Evolutionary conservation across 2,329 filamentous ascomycete genomes (phyloP).

Genomic region (Macroventuria anomochaeta): DNA sequence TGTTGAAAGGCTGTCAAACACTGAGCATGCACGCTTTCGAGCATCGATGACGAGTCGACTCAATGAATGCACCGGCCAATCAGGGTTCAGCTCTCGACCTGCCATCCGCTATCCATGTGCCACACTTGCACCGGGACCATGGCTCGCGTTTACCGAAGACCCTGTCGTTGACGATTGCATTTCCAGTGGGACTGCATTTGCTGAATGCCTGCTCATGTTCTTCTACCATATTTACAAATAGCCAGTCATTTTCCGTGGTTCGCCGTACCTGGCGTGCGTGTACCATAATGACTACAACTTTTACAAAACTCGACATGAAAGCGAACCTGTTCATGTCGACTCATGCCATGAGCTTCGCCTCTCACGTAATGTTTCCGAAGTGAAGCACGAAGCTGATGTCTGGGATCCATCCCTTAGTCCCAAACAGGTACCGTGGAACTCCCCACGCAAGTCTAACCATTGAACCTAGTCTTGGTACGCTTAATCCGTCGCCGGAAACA

Average conservation of each 20-base stretch:
- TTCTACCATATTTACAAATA: neutral
- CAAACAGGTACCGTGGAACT: slow-evolving; percentile 26
- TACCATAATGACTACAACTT: neutral
- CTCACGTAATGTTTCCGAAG: slow-evolving; percentile 22
- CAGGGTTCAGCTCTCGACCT: slow-evolving; percentile 4
- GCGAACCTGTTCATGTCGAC: neutral
- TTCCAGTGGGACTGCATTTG: slow-evolving; percentile 4
- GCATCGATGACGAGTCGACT: slow-evolving; percentile 21
- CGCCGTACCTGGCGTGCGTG: neutral
- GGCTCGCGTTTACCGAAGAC: slow-evolving; percentile 13
- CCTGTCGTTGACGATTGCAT: slow-evolving; percentile 22
- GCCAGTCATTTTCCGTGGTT: neutral
- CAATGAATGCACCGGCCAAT: slow-evolving; percentile 3
- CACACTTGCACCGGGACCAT: slow-evolving; percentile 13
- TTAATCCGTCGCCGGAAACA: slow-evolving; percentile 16
- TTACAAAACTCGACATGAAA: neutral
- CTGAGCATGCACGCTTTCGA: slow-evolving; percentile 16
- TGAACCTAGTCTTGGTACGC: slow-evolving; percentile 20
- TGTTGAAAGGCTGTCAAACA: slow-evolving; percentile 14
- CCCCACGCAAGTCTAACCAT: slow-evolving; percentile 26
- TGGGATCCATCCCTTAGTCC: slow-evolving; percentile 10
- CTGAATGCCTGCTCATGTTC: neutral
- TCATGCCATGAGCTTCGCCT: slow-evolving; percentile 7
- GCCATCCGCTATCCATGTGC: slow-evolving; percentile 19
- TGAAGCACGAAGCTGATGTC: slow-evolving; percentile 8